Conservation (phyloP, 192 early-diverging fungal genomes). For the Anaeromyces robustus region DNA sequence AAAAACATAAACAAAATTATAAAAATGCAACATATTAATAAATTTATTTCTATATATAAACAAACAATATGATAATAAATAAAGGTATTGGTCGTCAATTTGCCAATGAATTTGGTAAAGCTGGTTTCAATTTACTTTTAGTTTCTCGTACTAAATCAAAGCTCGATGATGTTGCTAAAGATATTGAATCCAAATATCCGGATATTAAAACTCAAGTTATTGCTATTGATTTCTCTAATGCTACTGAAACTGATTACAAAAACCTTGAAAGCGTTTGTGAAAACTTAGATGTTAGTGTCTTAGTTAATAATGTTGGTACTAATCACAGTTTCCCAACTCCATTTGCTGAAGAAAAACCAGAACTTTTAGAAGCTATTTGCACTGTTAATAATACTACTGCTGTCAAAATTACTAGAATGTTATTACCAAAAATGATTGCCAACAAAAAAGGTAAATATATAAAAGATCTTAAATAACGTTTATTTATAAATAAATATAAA, state of each 20-base stretch:
- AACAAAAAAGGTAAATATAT: slow-evolving; percentile 44
- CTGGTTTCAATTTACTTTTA: slow-evolving; percentile 68
- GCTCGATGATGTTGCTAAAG: slow-evolving; percentile 52
- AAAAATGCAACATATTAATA: too few species aligned
- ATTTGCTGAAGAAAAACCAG: slow-evolving; percentile 57
- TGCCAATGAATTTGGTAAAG: slow-evolving; percentile 72
- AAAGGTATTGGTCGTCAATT: slow-evolving; percentile 73
- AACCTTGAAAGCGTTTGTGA: slow-evolving; percentile 38
- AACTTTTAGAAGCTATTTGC: slow-evolving; percentile 53
- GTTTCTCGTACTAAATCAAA: slow-evolving; percentile 69
- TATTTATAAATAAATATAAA: not conserved
- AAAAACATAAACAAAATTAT: too few species aligned
- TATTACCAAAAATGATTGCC: slow-evolving; percentile 66
- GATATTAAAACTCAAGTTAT: slow-evolving; percentile 45
- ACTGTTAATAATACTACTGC: slow-evolving; percentile 74
- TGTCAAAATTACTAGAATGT: slow-evolving; percentile 61
- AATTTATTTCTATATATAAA: not conserved
- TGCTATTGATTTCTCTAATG: slow-evolving; percentile 67
- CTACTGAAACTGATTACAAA: slow-evolving; percentile 44
- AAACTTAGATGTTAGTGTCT: slow-evolving; percentile 35
- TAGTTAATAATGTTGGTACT: slow-evolving; percentile 89
- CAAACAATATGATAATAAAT: not conserved
- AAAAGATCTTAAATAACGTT: not conserved
- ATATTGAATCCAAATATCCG: slow-evolving; percentile 34
- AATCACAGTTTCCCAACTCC: slow-evolving; percentile 82